phyloP scores from a whole-genome alignment of 257 asterid genomes.

The Leptodermis oblonga region DNA sequence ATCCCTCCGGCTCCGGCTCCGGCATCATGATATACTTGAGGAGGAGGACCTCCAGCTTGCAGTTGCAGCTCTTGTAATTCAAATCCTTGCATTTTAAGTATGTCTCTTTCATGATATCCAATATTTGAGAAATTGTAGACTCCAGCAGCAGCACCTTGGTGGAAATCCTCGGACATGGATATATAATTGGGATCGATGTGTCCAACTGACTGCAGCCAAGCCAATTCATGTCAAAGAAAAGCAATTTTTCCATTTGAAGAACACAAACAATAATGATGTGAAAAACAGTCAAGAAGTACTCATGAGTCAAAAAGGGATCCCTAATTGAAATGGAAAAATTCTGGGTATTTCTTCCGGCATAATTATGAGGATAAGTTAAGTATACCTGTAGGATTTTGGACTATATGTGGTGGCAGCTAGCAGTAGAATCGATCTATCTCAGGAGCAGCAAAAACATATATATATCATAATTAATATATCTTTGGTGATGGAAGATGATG shows the following conservation, averaged over 20 bases:
- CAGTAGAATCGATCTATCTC: too few relatives aligned
- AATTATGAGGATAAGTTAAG: not conserved
- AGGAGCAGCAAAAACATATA: constrained; percentile 43
- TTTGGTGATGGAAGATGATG: constrained; percentile 8
- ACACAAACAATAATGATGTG: not conserved
- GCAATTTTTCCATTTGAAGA: too few relatives aligned
- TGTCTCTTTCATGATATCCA: constrained; percentile 31
- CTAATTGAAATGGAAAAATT: not conserved
- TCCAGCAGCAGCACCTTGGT: too few relatives aligned
- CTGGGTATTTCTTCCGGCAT: not conserved
- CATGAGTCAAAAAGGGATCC: not conserved
- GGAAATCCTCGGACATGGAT: constrained; percentile 49
- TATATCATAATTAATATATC: too few relatives aligned
- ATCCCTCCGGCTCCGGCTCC: constrained; percentile 42
- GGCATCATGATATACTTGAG: constrained; percentile 25
- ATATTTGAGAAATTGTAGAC: constrained; percentile 32
- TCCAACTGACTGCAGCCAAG: not conserved
- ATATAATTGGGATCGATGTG: not conserved
- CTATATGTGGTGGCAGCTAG: constrained; percentile 10
- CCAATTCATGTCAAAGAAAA: not conserved
- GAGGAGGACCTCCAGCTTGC: constrained; percentile 19
- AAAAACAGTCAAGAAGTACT: not conserved
- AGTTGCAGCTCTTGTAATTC: constrained; percentile 18
- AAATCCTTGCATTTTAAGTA: constrained; percentile 34
- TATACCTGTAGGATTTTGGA: constrained; percentile 17